Base-by-base conservation (phyloP, 139 green algal genomes). In the Closterium sp. region DNA sequence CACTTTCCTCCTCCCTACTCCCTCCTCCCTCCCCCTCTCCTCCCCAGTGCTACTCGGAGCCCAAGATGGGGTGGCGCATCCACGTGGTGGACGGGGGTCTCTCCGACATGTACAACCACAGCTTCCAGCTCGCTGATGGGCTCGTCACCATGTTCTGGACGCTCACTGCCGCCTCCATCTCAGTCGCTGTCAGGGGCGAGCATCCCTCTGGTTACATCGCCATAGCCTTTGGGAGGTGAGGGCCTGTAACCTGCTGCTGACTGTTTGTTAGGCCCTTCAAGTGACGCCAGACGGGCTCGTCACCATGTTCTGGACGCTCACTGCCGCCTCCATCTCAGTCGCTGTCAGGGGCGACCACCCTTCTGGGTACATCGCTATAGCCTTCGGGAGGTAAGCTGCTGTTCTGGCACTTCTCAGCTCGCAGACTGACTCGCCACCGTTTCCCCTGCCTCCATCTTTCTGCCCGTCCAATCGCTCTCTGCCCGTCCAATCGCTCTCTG, bases 41-140 rank as follows among this genome's bases (percentile, higher is more conserved):
- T 85, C n/a, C 32, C 1, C 91, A 94, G 90, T n/a, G 89, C 21
- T 94, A 90, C 25, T 83, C 33, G 64, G 30, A 94, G 88, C 90
- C 85, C 8, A 94, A 94, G 91, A 94, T 94, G 91, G 91, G 91
- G 34, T 94, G 91, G 91, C 25, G 85, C 4, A 36, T 94, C 2
- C 28, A 93, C 38, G 88, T 94, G 33, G 88, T 94, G 88, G 91
- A 94, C 16, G 88, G 91, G 0, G 91, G 91, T 0, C 88, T 94
- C 4, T 86, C 91, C 9, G 91, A 94, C 85, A 94, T 94, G 91
- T 94, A 94, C 88, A 28, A 34, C 25, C 84, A 93, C 30, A 85
- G 21, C 30, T 32, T 34, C 4, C n/a, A 35, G 12, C 84, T 93
- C 36, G 90, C 84, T 8, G 90, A 88, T 4, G 3, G 76, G 5